These are phyloP conservation scores for Colletotrichum sp. DNA, from an alignment of 2,329 filamentous ascomycete genomes.

Conservation along the genomic window DNA sequence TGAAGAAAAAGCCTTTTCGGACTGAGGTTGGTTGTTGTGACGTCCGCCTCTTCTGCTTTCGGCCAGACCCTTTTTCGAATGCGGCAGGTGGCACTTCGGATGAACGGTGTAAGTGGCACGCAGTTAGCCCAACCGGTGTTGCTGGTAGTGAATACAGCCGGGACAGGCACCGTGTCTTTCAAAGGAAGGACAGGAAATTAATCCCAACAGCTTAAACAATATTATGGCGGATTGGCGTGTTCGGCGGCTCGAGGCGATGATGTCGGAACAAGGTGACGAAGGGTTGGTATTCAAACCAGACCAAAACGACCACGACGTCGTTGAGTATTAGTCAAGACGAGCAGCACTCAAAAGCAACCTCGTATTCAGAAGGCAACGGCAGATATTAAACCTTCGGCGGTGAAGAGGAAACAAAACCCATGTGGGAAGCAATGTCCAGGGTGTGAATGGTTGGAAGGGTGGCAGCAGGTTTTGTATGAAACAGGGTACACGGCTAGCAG, in stretches of 20 bases:
- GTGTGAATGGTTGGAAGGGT: neutral
- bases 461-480: conserved; percentile 19
- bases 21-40: neutral
- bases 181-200: neutral
- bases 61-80: neutral
- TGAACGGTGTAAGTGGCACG: conserved; percentile 10
- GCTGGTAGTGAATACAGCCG: neutral
- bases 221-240: neutral
- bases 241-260: neutral
- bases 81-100: neutral
- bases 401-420: conserved; percentile 6
- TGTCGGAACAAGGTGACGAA: neutral
- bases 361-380: neutral
- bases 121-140: neutral
- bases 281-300: neutral
- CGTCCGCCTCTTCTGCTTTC: neutral
- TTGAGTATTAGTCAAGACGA: neutral
- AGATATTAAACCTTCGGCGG: neutral
- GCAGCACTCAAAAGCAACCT: neutral
- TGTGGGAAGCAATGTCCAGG: neutral
- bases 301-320: neutral
- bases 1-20: neutral
- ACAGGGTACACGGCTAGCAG: conserved; percentile 20
- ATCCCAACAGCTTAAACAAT: neutral
- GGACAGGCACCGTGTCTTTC: neutral